A percentile compares a stretch with the other conserved stretches of the same genome.
Evolutionary conservation across 75 land plant species (phyloP).

Genomic region (Selaginella moellendorffii): DNA sequence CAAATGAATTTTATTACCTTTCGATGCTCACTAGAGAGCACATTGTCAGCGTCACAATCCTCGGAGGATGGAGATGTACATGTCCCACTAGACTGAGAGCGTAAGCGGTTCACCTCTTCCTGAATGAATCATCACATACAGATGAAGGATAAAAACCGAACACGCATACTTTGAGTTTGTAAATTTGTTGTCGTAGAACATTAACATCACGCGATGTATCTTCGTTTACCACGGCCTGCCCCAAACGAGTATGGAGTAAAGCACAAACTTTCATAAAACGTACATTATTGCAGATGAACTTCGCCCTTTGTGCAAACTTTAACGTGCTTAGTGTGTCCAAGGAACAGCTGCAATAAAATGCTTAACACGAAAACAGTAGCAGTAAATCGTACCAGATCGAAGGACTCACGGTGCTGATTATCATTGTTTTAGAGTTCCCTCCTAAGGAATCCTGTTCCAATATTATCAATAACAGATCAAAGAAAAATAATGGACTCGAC

Average conservation of each 20-base stretch:
- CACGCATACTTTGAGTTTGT: constrained; percentile 50
- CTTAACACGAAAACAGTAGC: background rate
- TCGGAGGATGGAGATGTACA: background rate
- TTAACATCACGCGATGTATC: constrained; percentile 75
- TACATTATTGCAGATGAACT: constrained; percentile 93
- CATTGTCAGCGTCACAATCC: background rate
- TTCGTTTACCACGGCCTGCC: constrained; percentile 86
- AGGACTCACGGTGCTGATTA: constrained; percentile 46
- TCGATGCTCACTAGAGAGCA: too few species aligned
- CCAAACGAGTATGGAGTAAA: background rate
- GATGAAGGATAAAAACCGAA: background rate
- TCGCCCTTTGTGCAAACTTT: constrained; percentile 96
- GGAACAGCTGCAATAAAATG: constrained; percentile 47
- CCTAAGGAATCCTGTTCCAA: constrained; percentile 45
- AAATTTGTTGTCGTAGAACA: constrained; percentile 60
- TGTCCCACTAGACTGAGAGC: background rate
- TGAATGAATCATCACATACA: too few species aligned
- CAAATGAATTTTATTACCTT: too few species aligned
- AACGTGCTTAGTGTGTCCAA: constrained; percentile 89
- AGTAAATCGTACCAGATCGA: constrained; percentile 17
- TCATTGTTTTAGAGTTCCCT: constrained; percentile 49
- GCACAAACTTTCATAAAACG: constrained; percentile 2
- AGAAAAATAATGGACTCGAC: background rate
- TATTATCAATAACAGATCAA: background rate
- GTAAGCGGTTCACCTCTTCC: background rate